Evolutionary conservation across 352 stramenopile genomes (phyloP), one percentile per base, ranked within the genome.

Genomic region (Pythium graminicola): DNA sequence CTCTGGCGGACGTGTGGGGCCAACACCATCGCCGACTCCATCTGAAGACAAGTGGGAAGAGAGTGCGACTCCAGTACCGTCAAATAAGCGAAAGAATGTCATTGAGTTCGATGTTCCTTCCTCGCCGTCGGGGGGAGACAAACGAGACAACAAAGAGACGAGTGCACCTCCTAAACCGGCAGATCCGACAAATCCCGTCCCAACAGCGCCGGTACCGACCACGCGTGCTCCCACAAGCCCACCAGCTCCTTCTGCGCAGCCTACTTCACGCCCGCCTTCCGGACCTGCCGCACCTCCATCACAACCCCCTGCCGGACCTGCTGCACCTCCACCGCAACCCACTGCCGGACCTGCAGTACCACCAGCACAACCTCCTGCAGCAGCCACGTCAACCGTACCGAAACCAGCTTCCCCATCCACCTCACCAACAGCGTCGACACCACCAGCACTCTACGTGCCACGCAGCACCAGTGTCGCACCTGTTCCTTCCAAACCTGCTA

Each of bases 51-150:
- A 6, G 4, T 8, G 4, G 22, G 6, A 6, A 17, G 35, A 41
- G 16, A 45, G 4, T 7, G 3, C 14, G 4, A 26, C 39, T 29
- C n/a, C 44, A 22, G 11, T 14, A 22, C 19, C 29, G 31, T 32
- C 29, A 26, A 24, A 35, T 8, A 57, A 57, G 19, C 41, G 50
- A 19, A 57, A 36, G 13, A 58, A 58, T 27, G 50, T 32, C 6
- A 58, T 58, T 16, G 29, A 28, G n/a, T 58, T 50, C 28, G 50
- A 58, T 20, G 50, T 58, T 10, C 10, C 40, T 3, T 6, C 27
- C 2, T n/a, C n/a, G n/a, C 27, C 27, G 14, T 27, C 19, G n/a
- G 19, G 29, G 11, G 14, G 22, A 3, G 41, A 28, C 22, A 26
- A 48, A 9, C 6, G 10, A 13, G 41, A 48, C 6, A 26, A 48